Conservation (phyloP, 768 basidiomycete species). For the Naematelia aurantialba region DNA sequence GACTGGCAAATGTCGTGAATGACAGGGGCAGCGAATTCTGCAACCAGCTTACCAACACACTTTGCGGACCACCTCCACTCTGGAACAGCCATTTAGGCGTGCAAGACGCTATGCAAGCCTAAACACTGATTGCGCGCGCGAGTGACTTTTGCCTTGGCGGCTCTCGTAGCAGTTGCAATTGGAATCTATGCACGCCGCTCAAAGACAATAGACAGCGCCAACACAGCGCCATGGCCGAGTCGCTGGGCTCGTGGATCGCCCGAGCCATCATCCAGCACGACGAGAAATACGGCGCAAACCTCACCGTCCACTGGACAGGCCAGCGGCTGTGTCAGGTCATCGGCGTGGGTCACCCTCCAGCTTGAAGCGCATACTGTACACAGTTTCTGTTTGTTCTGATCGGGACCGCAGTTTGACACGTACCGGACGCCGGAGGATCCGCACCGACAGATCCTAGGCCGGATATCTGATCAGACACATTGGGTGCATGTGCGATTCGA, state of each 20-base stretch:
- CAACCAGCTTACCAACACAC: neutral
- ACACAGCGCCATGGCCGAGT: constrained; percentile 31
- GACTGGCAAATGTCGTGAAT: neutral
- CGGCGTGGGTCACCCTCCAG: constrained; percentile 9
- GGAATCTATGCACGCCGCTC: neutral
- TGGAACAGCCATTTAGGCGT: too few species aligned
- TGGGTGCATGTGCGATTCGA: constrained; percentile 28
- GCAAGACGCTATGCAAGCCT: too few species aligned
- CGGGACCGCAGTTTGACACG: constrained; percentile 25
- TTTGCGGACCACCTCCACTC: neutral
- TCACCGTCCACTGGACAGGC: constrained; percentile 7
- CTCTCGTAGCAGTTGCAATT: neutral
- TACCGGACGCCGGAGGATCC: constrained; percentile 20
- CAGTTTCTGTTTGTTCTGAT: neutral
- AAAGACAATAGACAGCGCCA: too few species aligned
- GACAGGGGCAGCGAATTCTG: neutral
- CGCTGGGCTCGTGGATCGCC: constrained; percentile 25
- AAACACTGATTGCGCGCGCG: too few species aligned
- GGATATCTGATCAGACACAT: constrained; percentile 26
- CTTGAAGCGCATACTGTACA: neutral
- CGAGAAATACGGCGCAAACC: constrained; percentile 22
- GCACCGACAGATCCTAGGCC: constrained; percentile 22
- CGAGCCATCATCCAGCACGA: constrained; percentile 27
- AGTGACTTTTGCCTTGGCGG: neutral
- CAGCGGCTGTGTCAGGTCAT: constrained; percentile 20